Base-by-base conservation (phyloP, 805 yeast species). In the Barnettozyma populi region DNA sequence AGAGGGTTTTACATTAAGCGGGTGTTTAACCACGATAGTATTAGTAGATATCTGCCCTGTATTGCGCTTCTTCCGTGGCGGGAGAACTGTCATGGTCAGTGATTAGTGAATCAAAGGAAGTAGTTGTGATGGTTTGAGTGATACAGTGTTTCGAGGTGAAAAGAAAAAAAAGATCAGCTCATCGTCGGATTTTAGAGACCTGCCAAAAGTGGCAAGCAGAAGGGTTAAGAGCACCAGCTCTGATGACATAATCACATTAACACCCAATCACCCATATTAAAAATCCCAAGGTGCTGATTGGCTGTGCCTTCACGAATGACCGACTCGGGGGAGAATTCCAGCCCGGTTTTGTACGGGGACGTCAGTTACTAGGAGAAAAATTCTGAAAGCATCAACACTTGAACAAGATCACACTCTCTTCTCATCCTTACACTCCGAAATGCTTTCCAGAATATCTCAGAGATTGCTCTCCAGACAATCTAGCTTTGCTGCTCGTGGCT, bases 1-100 rank as follows among this genome's bases (percentile, higher is more conserved):
- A n/a, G 76, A 65, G 1, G 95, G 96, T 57, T 75, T 78, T 14
- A 87, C 82, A 44, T 84, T 84, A 27, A 86, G 64, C 1, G 95
- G 95, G 59, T 87, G 95, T 45, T 71, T 69, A 19, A 71, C 63
- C 9, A 72, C 62, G 2, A 65, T 54, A 2, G 71, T 55, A 42
- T 50, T 55, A 52, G 56, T 46, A 3, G 65, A 59, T 7, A 61
- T 55, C 6, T 45, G 36, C 16, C 59, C 59, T n/a, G 51, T 50
- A 31, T 54, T 53, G 20, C 61, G 47, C 43, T 45, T 61, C 44
- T 61, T 60, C 11, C 32, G 27, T 9, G 53, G 52, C 10, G 53
- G 57, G 7, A 51, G 56, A 4, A 40, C 42, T 2, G 62, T 59
- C 63, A 59, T 60, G 31, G 27, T 9, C 8, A 14, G n/a, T 29